Base-by-base conservation (phyloP, 768 basidiomycete species). In the Tephrocybe sp. region DNA sequence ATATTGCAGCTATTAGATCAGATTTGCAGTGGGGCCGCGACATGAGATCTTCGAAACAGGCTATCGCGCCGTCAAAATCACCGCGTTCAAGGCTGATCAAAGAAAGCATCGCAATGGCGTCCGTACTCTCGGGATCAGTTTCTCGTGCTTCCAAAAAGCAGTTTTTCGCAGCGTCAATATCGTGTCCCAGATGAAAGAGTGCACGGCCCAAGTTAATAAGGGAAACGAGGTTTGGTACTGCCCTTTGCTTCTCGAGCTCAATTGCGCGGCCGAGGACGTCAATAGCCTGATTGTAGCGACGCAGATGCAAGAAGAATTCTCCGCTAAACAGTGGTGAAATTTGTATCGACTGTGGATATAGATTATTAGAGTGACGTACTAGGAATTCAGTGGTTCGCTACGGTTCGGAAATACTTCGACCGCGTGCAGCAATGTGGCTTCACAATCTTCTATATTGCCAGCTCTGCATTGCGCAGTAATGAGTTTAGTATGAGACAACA, bases 151-250 rank as follows among this genome's bases (percentile, higher is more conserved):
- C 87, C 51, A 84, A 76, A 64, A 91, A 94, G 63, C 91, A 87
- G n/a, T 72, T 69, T 66, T 94, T 93, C 1, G 93, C 94, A 0
- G 79, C 81, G 5, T 72, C 74, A 50, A 91, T 77, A 61, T 97
- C 92, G 61, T 94, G 88, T 65, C 91, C 89, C 89, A 88, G 93
- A 70, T 97, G 95, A 78, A 86, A 97, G 41, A 97, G 63, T 0
- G 93, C 88, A 19, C 97, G 85, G n/a, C 94, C 94, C 64, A 95
- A 97, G 84, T 99, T 99, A 42, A 98, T 91, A 38, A 95, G 73
- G 0, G 95, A 89, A 4, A 97, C 77, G 19, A 97, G 94, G 65
- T 98, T 98, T 41, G 84, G 61, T 62, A 80, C 60, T 53, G 72
- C 56, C 88, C 84, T 88, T 30, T 69, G 58, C 60, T 84, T 84